These are phyloP conservation scores for Purpureocillium lavendulum DNA, from an alignment of 2,329 filamentous ascomycete genomes.

Conservation along the genomic window DNA sequence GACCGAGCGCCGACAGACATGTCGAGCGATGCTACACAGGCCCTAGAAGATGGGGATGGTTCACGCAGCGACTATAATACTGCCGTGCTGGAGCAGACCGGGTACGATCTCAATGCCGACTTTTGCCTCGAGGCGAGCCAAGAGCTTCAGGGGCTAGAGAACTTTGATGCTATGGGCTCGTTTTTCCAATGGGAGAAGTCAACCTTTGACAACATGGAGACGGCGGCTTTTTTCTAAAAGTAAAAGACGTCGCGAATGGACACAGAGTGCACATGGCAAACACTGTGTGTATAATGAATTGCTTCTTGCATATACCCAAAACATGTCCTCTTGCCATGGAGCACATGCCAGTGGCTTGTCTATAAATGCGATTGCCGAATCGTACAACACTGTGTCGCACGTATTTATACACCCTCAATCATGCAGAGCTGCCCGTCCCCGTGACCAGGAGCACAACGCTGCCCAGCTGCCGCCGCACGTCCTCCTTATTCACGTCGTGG, in stretches of 20 bases:
- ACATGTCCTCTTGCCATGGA: too few relatives aligned
- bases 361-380: too few relatives aligned
- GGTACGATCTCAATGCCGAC: background rate
- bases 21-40: background rate
- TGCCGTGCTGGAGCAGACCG: background rate
- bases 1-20: background rate
- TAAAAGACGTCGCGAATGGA: too few relatives aligned
- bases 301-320: too few relatives aligned
- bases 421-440: slow-evolving; percentile 33
- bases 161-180: slow-evolving; percentile 3
- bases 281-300: too few relatives aligned
- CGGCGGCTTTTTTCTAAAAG: background rate
- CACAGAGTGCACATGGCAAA: too few relatives aligned
- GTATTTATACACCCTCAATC: background rate
- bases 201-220: slow-evolving; percentile 1
- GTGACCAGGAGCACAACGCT: slow-evolving; percentile 77
- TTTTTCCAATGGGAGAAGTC: slow-evolving; percentile 5
- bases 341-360: too few relatives aligned
- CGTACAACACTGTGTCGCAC: too few relatives aligned
- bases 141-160: slow-evolving; percentile 1
- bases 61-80: too few relatives aligned
- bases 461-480: slow-evolving; percentile 78
- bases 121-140: background rate
- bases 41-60: background rate
- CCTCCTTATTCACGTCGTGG: slow-evolving; percentile 91